Base-by-base conservation (phyloP, 2,329 filamentous ascomycete species). In the Phaeosphaeria sp. region DNA sequence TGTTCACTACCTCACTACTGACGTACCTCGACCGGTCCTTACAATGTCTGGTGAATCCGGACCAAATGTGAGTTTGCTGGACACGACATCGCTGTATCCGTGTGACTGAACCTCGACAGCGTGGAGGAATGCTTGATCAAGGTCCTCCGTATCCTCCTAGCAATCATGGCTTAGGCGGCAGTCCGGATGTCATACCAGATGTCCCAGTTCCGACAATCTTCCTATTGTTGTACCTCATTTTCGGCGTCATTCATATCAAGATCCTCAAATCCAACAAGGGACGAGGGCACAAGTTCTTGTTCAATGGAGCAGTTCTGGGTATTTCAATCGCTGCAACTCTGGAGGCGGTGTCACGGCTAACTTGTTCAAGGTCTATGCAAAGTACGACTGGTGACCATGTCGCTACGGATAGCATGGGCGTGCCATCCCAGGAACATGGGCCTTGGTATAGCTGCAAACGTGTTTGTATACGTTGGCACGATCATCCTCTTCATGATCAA, bases 401-500 rank as follows among this genome's bases (percentile, higher is more conserved):
- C 71, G n/a, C 64, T 83, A 44, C 66, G 77, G 40, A 77, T 79
- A 64, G 71, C 73, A 40, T 77, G 72, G 67, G 55, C 78, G 60
- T 55, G 66, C 53, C 64, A 75, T 17, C 69, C 68, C 6, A 59
- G 56, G 8, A 83, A 84, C 55, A 66, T 85, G 24, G 73, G 69
- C 5, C 67, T 88, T 2, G 84, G 80, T 1, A 86, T 87, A 45
- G 83, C 84, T 1, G 87, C 91, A 1, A 82, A 83, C 61, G 84
- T 94, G 68, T 88, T 95, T 68, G 86, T 91, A 56, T 87, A 88
- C 51, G 88, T 89, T 0, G 92, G 91, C 42, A 88, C 93, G 18
- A 77, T 96, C 45, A 78, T 96, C n/a, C 80, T 96, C 20, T 94
- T 91, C 76, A 80, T 93, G 68, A 79, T 92, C 74, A 93, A 96